Percentiles rank a stretch among this genome's conserved stretches.
phyloP scores from a whole-genome alignment of 169 alveolate genomes.

The Cryptosporidium muris region DNA sequence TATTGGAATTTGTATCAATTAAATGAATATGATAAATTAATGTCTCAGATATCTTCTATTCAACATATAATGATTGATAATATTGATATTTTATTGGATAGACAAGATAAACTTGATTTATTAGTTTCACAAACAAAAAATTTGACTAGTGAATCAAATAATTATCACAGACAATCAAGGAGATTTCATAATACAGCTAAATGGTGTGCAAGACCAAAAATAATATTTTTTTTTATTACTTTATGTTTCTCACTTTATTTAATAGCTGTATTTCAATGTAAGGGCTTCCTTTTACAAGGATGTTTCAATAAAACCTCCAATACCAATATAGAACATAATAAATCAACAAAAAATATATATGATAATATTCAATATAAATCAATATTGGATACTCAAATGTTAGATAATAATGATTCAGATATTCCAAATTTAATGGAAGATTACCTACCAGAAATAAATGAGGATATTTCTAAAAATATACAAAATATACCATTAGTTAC shows the following conservation, averaged over 20 bases:
- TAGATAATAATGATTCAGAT: not conserved
- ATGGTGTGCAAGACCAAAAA: constrained; percentile 3
- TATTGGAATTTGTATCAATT: constrained; percentile 31
- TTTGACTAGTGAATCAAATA: constrained; percentile 15
- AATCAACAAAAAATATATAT: not conserved
- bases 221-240: not conserved
- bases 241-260: not conserved
- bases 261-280: constrained; percentile 11
- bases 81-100: constrained; percentile 43
- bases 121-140: constrained; percentile 58
- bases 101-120: constrained; percentile 36
- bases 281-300: not conserved
- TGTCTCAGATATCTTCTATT: constrained; percentile 36
- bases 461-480: not conserved
- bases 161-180: constrained; percentile 25
- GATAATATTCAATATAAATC: too few relatives aligned
- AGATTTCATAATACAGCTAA: constrained; percentile 23
- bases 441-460: not conserved
- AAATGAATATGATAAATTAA: constrained; percentile 30
- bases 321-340: not conserved
- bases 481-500: not conserved
- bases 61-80: constrained; percentile 42
- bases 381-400: not conserved
- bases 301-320: not conserved
- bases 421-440: not conserved